Conservation (phyloP, 169 alveolate genomes). For the Cryptosporidium felis region DNA sequence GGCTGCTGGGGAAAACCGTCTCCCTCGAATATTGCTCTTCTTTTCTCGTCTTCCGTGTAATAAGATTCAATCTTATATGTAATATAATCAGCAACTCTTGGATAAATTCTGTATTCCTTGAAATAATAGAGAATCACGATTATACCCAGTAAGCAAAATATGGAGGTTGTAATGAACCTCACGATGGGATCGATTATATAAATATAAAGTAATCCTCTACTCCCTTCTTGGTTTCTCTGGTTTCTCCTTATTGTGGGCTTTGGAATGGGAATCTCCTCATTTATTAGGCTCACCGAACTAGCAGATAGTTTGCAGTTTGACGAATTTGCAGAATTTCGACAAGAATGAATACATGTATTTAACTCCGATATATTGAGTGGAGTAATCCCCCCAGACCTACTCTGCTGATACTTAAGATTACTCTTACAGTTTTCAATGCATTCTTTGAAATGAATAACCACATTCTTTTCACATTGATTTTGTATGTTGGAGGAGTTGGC, state of each 20-base stretch:
- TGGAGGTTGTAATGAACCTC: not conserved
- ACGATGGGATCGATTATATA: slow-evolving; percentile 44
- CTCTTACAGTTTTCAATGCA: slow-evolving; percentile 50
- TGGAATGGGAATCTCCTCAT: slow-evolving; percentile 58
- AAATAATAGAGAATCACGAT: slow-evolving; percentile 47
- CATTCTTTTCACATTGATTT: slow-evolving; percentile 34
- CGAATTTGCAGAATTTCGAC: slow-evolving; percentile 42
- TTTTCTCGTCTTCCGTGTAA: slow-evolving; percentile 66
- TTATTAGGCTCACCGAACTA: slow-evolving; percentile 18
- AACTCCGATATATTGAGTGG: slow-evolving; percentile 49
- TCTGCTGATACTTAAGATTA: slow-evolving; percentile 10
- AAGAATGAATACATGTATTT: slow-evolving; percentile 40
- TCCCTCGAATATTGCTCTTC: slow-evolving; percentile 69
- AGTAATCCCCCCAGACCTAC: slow-evolving; percentile 43
- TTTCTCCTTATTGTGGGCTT: slow-evolving; percentile 54
- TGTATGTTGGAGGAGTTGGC: not conserved
- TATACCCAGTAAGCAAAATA: slow-evolving; percentile 42
- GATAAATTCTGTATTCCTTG: slow-evolving; percentile 43
- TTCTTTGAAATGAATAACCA: slow-evolving; percentile 22
- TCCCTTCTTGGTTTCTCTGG: slow-evolving; percentile 10
- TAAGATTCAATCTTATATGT: slow-evolving; percentile 48
- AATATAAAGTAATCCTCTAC: not conserved
- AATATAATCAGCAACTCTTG: slow-evolving; percentile 36
- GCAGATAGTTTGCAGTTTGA: slow-evolving; percentile 21
- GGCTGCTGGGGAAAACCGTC: slow-evolving; percentile 67